Conservation (phyloP, 148 eudicot species). For the Pouteria glomerata region DNA sequence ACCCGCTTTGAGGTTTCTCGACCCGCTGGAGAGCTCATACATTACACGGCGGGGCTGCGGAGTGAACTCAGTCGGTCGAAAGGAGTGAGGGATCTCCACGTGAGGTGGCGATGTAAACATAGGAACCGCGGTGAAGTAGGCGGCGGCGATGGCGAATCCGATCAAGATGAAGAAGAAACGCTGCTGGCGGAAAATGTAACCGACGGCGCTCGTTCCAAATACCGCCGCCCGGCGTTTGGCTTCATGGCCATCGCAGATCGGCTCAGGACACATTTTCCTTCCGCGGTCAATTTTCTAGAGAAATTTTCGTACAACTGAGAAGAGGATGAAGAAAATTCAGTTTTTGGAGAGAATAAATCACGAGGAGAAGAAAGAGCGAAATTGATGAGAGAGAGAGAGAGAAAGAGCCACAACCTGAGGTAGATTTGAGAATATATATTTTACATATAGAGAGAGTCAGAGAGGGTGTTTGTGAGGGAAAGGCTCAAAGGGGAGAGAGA, state of each 20-base stretch:
- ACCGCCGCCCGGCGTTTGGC: neutral
- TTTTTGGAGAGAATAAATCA: too few species aligned
- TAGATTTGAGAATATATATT: neutral
- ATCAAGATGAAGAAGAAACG: slow-evolving; percentile 23
- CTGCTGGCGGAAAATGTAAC: slow-evolving; percentile 23
- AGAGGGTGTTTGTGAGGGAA: slow-evolving; percentile 15
- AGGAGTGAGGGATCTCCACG: slow-evolving; percentile 4
- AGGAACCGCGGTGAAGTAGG: slow-evolving; percentile 12
- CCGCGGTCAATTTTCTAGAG: neutral
- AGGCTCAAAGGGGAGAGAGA: slow-evolving; percentile 6
- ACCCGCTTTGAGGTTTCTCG: slow-evolving; percentile 19
- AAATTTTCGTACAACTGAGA: neutral
- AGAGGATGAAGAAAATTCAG: neutral
- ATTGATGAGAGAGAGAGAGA: too few species aligned
- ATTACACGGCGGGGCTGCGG: slow-evolving; percentile 14
- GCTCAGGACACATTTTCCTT: neutral
- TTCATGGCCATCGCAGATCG: neutral
- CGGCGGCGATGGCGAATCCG: slow-evolving; percentile 25
- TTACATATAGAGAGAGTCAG: neutral
- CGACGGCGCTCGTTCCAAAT: slow-evolving; percentile 2
- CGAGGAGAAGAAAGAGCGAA: too few species aligned
- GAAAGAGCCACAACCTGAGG: too few species aligned
- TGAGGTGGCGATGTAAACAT: slow-evolving; percentile 2
- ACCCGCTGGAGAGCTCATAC: slow-evolving; percentile 11
- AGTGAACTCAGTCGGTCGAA: slow-evolving; percentile 13